Evolutionary conservation across 225 moss, liverwort and hornwort species (phyloP).

Genomic region (Asterella californica): DNA sequence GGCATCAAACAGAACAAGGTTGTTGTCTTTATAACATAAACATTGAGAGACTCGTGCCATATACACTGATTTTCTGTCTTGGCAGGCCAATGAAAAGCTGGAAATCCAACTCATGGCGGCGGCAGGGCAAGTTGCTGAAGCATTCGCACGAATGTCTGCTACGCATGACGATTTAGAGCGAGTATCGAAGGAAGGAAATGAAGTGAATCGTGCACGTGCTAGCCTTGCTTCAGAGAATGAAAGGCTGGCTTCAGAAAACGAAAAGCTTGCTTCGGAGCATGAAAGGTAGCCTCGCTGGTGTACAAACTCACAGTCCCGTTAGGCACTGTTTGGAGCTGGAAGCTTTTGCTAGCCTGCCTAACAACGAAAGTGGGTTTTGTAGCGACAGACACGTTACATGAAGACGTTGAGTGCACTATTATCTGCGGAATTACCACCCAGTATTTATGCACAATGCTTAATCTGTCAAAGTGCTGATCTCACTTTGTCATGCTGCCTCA

Average conservation of each 20-base stretch:
- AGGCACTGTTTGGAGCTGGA: neutral
- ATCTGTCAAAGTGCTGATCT: neutral
- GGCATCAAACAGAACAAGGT: neutral
- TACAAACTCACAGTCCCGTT: neutral
- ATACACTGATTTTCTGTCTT: neutral
- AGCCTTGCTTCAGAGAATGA: slow-evolving; percentile 26
- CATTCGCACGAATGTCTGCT: slow-evolving; percentile 35
- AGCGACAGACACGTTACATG: too few relatives aligned
- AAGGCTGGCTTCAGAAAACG: slow-evolving; percentile 18
- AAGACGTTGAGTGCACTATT: too few relatives aligned
- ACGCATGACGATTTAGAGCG: slow-evolving; percentile 40
- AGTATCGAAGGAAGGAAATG: slow-evolving; percentile 33
- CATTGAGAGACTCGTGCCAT: neutral
- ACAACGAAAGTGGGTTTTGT: neutral
- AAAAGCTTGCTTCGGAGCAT: slow-evolving; percentile 15
- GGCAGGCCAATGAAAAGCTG: slow-evolving; percentile 39
- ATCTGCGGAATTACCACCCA: too few relatives aligned
- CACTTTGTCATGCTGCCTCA: slow-evolving; percentile 1
- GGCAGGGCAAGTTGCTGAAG: slow-evolving; percentile 35
- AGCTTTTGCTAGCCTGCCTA: neutral
- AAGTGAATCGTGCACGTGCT: slow-evolving; percentile 26
- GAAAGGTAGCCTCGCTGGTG: slow-evolving; percentile 2
- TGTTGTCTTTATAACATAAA: neutral
- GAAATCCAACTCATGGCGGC: slow-evolving; percentile 36
- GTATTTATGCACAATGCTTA: neutral